Conservation (phyloP, 257 asterid species). For the Gentiana straminea region DNA sequence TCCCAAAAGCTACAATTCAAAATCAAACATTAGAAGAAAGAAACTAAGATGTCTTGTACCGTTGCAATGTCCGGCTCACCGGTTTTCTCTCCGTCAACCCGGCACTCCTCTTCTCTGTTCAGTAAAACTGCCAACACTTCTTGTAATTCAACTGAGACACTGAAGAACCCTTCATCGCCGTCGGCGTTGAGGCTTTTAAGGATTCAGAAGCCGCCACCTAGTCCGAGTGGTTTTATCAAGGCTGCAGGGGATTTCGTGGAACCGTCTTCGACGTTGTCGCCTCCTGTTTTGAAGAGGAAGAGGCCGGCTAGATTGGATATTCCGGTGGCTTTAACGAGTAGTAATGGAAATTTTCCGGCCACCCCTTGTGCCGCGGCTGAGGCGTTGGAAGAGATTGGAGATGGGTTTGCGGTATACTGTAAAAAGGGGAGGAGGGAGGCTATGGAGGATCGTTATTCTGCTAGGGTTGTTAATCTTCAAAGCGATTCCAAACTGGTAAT, state of each 20-base stretch:
- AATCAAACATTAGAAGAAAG: constrained; percentile 17
- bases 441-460: constrained; percentile 85
- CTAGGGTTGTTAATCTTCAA: constrained; percentile 28
- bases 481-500: constrained; percentile 53
- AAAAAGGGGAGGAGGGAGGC: constrained; percentile 69
- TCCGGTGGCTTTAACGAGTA: constrained; percentile 15
- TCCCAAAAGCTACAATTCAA: constrained; percentile 5
- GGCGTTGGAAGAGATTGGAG: constrained; percentile 53
- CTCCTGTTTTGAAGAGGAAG: constrained; percentile 24
- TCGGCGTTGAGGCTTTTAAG: constrained; percentile 47
- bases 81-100: constrained; percentile 34
- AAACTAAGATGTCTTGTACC: constrained; percentile 24
- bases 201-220: constrained; percentile 33
- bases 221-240: constrained; percentile 39
- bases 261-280: constrained; percentile 15
- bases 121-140: constrained; percentile 21
- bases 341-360: constrained; percentile 14
- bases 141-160: constrained; percentile 18
- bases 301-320: constrained; percentile 34
- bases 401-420: constrained; percentile 70
- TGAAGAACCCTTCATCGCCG: constrained; percentile 24
- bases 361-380: constrained; percentile 18
- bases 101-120: constrained; percentile 16
- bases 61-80: constrained; percentile 62
- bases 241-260: constrained; percentile 18